phyloP scores from a whole-genome alignment of 306 rosid species.

The Astragalus glycyphyllos region DNA sequence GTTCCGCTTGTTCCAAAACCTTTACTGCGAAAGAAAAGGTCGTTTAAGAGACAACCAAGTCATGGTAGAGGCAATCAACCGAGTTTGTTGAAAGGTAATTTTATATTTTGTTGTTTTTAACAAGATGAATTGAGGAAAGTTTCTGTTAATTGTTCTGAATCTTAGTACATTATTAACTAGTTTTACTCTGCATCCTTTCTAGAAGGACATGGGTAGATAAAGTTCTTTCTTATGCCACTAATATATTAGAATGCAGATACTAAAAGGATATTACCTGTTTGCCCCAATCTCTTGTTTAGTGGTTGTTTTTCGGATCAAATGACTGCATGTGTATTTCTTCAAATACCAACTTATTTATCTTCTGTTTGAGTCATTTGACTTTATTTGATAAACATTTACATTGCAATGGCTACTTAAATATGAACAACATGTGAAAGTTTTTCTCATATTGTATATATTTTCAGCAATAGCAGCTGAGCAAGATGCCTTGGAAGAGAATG shows the following conservation, averaged over 20 bases:
- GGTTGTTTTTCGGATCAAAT: neutral
- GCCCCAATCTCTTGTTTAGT: constrained; percentile 13
- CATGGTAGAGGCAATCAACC: constrained; percentile 71
- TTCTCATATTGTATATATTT: constrained; percentile 32
- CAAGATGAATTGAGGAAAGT: neutral
- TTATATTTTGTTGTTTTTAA: neutral
- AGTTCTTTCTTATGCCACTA: neutral
- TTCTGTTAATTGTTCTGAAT: neutral
- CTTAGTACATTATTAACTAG: neutral
- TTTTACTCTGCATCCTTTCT: neutral
- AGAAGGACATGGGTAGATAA: neutral
- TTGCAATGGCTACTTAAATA: neutral
- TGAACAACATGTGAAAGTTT: neutral
- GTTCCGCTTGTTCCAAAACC: constrained; percentile 65
- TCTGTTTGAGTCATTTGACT: neutral
- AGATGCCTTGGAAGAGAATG: constrained; percentile 62
- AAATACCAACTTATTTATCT: neutral
- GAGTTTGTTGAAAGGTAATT: constrained; percentile 67
- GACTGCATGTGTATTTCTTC: neutral
- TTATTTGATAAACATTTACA: neutral
- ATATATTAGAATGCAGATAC: constrained; percentile 14
- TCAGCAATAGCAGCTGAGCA: constrained; percentile 71
- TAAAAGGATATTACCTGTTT: neutral
- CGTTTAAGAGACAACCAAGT: constrained; percentile 75
- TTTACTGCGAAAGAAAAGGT: constrained; percentile 69